Conservation (phyloP, 106 monocot genomes). For the Allium sativum region DNA sequence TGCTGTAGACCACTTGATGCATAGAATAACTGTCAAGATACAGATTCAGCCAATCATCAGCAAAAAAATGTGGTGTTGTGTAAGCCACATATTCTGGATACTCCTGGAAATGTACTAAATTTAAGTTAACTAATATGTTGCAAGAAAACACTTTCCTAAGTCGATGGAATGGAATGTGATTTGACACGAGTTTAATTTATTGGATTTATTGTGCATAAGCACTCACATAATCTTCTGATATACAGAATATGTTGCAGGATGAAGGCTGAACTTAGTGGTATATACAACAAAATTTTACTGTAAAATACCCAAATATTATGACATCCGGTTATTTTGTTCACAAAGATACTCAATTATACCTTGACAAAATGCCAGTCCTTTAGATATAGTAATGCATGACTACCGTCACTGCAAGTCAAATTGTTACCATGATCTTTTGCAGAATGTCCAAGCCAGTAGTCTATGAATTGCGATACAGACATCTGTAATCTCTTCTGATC, state of each 20-base stretch:
- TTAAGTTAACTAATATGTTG: slow-evolving; percentile 3
- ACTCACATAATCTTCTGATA: background rate
- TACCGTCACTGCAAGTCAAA: slow-evolving; percentile 4
- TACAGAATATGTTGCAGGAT: background rate
- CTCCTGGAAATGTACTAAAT: slow-evolving; percentile 48
- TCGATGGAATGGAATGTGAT: too few relatives aligned
- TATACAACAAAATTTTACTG: background rate
- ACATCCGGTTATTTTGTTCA: too few relatives aligned
- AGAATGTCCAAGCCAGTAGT: slow-evolving; percentile 37
- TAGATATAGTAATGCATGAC: slow-evolving; percentile 50
- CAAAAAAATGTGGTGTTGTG: slow-evolving; percentile 71
- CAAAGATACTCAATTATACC: slow-evolving; percentile 19
- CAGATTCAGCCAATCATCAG: slow-evolving; percentile 96
- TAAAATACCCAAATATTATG: too few relatives aligned
- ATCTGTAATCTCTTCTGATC: slow-evolving; percentile 91
- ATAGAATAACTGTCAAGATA: slow-evolving; percentile 81
- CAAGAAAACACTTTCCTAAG: too few relatives aligned
- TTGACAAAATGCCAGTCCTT: slow-evolving; percentile 99
- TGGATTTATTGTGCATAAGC: background rate
- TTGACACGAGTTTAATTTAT: too few relatives aligned
- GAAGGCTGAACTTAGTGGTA: background rate
- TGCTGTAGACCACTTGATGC: slow-evolving; percentile 36
- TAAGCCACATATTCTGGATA: slow-evolving; percentile 88
- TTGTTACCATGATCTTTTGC: slow-evolving; percentile 1
- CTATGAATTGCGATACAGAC: slow-evolving; percentile 60